Evolutionary conservation across 805 yeast genomes (phyloP), one percentile per base, ranked within the genome.

Genomic region (Candida berthetii): DNA sequence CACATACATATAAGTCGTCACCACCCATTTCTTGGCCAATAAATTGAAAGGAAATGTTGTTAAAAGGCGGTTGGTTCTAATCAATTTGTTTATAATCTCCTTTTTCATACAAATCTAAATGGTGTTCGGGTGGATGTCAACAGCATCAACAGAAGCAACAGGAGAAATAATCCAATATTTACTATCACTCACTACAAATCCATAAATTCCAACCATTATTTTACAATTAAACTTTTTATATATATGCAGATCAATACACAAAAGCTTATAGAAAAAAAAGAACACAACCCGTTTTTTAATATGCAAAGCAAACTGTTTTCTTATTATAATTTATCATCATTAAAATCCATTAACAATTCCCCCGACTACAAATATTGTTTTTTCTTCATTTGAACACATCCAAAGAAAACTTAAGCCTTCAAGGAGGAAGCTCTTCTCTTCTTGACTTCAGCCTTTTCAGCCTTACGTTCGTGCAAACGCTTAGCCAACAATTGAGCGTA

Each of bases 381-480:
- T 22, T 22, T 22, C 24, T 7, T n/a, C n/a, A n/a, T n/a, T 22
- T 22, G 24, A 22, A 22, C n/a, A n/a, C n/a, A n/a, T n/a, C n/a
- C n/a, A n/a, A 22, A 22, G 9, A 3, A 5, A 42, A 52, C 49
- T 74, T 80, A 83, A 80, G 90, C 89, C 78, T 85, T 88, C 73
- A 93, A 82, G 62, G 98, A 93, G 65, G 97, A 90, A 72, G 99
- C 98, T 82, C 99, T 89, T 85, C 97, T 89, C 96, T 91, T 91
- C 80, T 85, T 89, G 76, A 85, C 81, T 80, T 89, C 97, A 76
- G 96, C 96, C 80, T 80, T 87, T 77, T 88, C 96, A 70, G 95
- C 91, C 82, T 91, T 91, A 79, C 90, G 88, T 78, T 91, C 97
- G 74, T 88, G 85, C 72, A 91, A 85, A 76, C 98, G 91, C 80